phyloP scores from a whole-genome alignment of 768 basidiomycete genomes.

The Crepidotus variabilis region DNA sequence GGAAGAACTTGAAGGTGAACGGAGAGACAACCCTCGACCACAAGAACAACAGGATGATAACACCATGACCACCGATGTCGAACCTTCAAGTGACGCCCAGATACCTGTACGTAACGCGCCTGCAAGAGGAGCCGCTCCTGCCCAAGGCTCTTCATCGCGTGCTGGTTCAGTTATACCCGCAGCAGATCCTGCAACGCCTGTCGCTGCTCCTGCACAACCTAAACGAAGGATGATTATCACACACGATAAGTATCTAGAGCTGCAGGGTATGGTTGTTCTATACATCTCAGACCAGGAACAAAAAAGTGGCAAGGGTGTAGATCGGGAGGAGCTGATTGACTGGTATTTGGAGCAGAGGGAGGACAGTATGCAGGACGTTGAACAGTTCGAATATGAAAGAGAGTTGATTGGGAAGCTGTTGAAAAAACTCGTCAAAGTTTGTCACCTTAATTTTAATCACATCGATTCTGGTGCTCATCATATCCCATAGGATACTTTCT shows the following conservation, averaged over 20 bases:
- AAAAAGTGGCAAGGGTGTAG: conserved; percentile 71
- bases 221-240: conserved; percentile 88
- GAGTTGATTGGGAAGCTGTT: conserved; percentile 89
- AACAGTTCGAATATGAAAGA: conserved; percentile 87
- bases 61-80: conserved; percentile 61
- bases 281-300: conserved; percentile 77
- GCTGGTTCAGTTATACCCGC: conserved; percentile 33
- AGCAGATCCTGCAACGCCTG: conserved; percentile 22
- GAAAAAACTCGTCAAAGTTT: conserved; percentile 86
- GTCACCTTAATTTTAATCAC: conserved; percentile 11
- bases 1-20: conserved; percentile 68
- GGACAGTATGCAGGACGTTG: conserved; percentile 73
- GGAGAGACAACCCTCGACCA: conserved; percentile 30
- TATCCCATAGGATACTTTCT: conserved; percentile 66
- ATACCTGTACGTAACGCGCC: conserved; percentile 29
- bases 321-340: conserved; percentile 89
- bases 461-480: not conserved
- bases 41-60: conserved; percentile 42
- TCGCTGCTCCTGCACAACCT: conserved; percentile 34
- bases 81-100: conserved; percentile 49
- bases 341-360: conserved; percentile 96
- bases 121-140: conserved; percentile 24
- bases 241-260: conserved; percentile 89
- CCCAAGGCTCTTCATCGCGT: conserved; percentile 33
- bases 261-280: conserved; percentile 86